A percentile compares a stretch with the other conserved stretches of the same genome.
These are phyloP conservation scores for Candida tetrigidarum DNA, from an alignment of 1,139 yeast species.

Conservation along the genomic window DNA sequence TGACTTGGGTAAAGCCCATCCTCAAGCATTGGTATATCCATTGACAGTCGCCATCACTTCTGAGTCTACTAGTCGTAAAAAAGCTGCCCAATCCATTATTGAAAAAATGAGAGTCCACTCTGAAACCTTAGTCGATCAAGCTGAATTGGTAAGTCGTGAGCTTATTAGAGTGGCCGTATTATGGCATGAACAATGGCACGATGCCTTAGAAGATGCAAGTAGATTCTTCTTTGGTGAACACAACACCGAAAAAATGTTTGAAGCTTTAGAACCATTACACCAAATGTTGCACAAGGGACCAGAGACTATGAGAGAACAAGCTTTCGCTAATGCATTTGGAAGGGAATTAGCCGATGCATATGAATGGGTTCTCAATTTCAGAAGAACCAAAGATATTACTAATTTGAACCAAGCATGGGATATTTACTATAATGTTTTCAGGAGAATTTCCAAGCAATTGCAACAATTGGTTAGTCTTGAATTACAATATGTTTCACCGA, in stretches of 20 bases:
- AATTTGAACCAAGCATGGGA: slow-evolving; percentile 98
- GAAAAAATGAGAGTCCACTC: slow-evolving; percentile 93
- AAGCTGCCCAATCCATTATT: slow-evolving; percentile 89
- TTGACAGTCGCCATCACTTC: slow-evolving; percentile 96
- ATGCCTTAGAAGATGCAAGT: slow-evolving; percentile 96
- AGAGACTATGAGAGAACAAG: slow-evolving; percentile 89
- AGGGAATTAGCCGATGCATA: slow-evolving; percentile 91
- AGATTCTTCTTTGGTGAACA: slow-evolving; percentile 93
- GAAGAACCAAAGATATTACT: slow-evolving; percentile 82
- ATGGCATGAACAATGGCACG: slow-evolving; percentile 99
- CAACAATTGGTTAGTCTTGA: slow-evolving; percentile 89
- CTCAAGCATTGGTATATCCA: slow-evolving; percentile 96
- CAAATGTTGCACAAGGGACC: slow-evolving; percentile 84
- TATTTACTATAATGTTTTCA: slow-evolving; percentile 89
- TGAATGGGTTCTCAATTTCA: slow-evolving; percentile 89
- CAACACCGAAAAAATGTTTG: slow-evolving; percentile 92
- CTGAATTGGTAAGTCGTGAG: slow-evolving; percentile 92
- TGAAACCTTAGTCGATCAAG: slow-evolving; percentile 83
- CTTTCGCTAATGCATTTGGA: slow-evolving; percentile 93
- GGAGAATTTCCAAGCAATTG: slow-evolving; percentile 85
- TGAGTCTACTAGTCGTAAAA: slow-evolving; percentile 85
- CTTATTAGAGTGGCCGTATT: slow-evolving; percentile 92
- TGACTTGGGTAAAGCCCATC: slow-evolving; percentile 93
- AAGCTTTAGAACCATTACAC: slow-evolving; percentile 88
- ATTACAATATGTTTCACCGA: slow-evolving; percentile 92